Base-by-base conservation (phyloP, 2,329 filamentous ascomycete genomes). In the Hypomyces perniciosus region DNA sequence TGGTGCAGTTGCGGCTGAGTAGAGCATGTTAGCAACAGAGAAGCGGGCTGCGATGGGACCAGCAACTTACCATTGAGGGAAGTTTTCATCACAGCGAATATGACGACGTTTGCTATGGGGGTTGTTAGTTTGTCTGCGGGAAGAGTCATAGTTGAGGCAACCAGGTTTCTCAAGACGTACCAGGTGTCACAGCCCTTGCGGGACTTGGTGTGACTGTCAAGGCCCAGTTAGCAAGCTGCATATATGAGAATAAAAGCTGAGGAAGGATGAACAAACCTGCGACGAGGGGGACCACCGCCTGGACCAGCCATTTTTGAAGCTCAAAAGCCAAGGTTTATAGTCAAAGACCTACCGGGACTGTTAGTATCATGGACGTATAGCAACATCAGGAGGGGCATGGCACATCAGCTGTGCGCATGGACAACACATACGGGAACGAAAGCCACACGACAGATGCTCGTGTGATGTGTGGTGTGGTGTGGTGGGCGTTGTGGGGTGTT, bases 121-220 rank as follows among this genome's bases (percentile, higher is more conserved):
- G 51, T 59, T 33, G 57, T 61, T n/a, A 46, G 45, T n/a, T 42
- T 42, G 20, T 7, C 20, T 27, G 35, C 6, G 35, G 6, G 12
- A 38, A 12, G 27, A 39, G 8, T 43, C 13, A 41, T 47, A 34
- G 29, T 41, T 37, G 37, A 48, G 40, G 37, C 13, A 26, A 6
- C 13, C 10, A 13, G 35, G 44, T 29, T 54, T 49, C n/a, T 48
- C 46, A 8, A 43, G 46, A 64, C 72, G 56, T 73, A 78, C 75
- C 93, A 99, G 56, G 90, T 96, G 65, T 95, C 92, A 79, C 93
- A 99, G 57, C 93, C 93, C 75, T 96, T 97, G 66, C 93, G 86
- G 63, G 92, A 97, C 77, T 99, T 99, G 68, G 93, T 99, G 76
- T 99, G 93, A 76, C 92, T 96, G 68, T 26, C 54, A 41, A 8